A percentile compares a stretch with the other conserved stretches of the same genome.
Evolutionary conservation across 495 filamentous ascomycete species (phyloP).

Genomic region (Podospora australis): DNA sequence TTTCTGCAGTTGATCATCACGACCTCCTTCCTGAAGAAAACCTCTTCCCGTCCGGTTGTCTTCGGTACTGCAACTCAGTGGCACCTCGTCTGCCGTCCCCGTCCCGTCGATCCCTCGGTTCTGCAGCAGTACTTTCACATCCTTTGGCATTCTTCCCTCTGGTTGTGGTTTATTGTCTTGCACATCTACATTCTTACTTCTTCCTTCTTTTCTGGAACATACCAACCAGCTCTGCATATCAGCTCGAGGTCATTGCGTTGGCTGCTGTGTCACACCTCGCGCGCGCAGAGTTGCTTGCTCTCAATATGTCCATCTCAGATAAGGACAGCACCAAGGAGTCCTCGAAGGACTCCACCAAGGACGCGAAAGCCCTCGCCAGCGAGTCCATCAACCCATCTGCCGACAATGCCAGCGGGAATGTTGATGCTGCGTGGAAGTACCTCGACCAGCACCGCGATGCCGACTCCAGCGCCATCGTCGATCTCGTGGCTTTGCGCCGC

Average conservation of each 20-base stretch:
- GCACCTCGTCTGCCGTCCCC: constrained; percentile 2
- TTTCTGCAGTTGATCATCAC: constrained; percentile 2
- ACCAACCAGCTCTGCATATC: constrained; percentile 2
- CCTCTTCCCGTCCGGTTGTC: constrained; percentile 2
- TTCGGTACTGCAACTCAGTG: constrained; percentile 12
- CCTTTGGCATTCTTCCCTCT: not conserved
- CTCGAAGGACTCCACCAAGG: not conserved
- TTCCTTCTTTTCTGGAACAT: not conserved
- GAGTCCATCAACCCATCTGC: not conserved
- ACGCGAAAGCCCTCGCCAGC: not conserved
- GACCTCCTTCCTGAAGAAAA: constrained; percentile 6
- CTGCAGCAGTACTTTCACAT: no score
- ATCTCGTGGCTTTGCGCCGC: constrained; percentile 23
- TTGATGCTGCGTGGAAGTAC: constrained; percentile 31
- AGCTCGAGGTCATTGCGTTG: no score
- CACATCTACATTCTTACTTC: not conserved
- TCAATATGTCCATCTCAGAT: constrained; percentile 14
- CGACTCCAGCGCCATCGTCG: constrained; percentile 9
- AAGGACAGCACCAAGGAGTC: constrained; percentile 7
- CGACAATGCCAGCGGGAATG: constrained; percentile 2
- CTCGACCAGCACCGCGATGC: constrained; percentile 27
- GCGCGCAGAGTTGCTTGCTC: no score
- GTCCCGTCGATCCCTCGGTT: constrained; percentile 3
- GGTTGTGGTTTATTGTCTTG: not conserved
- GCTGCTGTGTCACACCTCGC: no score